phyloP scores from a whole-genome alignment of 2,329 filamentous ascomycete species.

The Pseudogymnoascus sp. region DNA sequence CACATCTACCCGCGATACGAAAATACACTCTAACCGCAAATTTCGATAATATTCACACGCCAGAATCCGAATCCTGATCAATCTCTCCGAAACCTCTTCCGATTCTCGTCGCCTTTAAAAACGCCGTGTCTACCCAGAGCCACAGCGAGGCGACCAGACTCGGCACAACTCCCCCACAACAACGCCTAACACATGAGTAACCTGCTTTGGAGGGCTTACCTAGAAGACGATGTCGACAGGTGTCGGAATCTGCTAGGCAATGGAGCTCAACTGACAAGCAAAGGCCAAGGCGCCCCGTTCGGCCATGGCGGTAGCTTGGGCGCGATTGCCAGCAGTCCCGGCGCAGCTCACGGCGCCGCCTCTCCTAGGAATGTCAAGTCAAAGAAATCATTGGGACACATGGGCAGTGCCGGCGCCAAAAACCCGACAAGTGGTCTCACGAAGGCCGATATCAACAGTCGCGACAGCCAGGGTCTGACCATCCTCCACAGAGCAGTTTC shows the following conservation, averaged over 20 bases:
- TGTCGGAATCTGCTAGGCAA: constrained; percentile 80
- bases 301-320: constrained; percentile 37
- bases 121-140: constrained; percentile 80
- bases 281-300: constrained; percentile 43
- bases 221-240: constrained; percentile 94
- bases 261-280: constrained; percentile 45
- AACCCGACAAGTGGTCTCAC: constrained; percentile 41
- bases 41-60: constrained; percentile 4
- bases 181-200: constrained; percentile 73
- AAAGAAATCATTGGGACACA: constrained; percentile 48
- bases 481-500: constrained; percentile 79
- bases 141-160: constrained; percentile 70
- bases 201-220: constrained; percentile 92
- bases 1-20: not conserved
- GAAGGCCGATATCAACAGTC: constrained; percentile 72
- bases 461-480: constrained; percentile 75
- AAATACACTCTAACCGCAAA: not conserved
- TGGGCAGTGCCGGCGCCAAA: constrained; percentile 37
- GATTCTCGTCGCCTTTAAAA: constrained; percentile 68
- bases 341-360: constrained; percentile 30
- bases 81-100: constrained; percentile 28
- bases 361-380: constrained; percentile 48
- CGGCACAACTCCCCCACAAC: constrained; percentile 31
- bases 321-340: constrained; percentile 30
- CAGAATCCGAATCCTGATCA: constrained; percentile 39